A percentile compares a stretch with the other conserved stretches of the same genome.
Conservation (phyloP, 176 grass and related monocot genomes). For the Eragrostis curvula region DNA sequence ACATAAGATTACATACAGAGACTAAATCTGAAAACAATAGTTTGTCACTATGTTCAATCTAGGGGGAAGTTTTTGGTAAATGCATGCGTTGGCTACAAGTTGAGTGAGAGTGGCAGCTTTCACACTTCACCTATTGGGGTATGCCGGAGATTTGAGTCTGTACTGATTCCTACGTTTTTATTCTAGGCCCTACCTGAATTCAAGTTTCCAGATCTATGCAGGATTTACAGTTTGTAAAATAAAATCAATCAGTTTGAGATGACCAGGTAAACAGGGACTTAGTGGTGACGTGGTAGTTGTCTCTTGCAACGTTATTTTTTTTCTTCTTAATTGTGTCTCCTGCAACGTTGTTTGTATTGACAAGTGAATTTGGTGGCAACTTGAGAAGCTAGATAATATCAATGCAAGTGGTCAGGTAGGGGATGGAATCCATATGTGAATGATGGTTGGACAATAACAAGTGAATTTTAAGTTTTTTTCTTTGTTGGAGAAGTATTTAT, state of each 20-base stretch:
- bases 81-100: not conserved
- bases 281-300: not conserved
- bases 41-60: conserved; percentile 1
- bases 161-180: not conserved
- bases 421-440: not conserved
- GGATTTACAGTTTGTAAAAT: not conserved
- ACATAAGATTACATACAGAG: not conserved
- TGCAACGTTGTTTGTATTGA: too few relatives aligned
- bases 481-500: not conserved
- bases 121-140: not conserved
- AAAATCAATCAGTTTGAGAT: not conserved
- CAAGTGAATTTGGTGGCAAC: not conserved
- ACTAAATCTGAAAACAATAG: not conserved
- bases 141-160: not conserved
- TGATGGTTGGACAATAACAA: not conserved
- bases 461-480: not conserved
- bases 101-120: not conserved
- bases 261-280: not conserved
- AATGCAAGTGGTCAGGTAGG: not conserved
- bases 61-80: not conserved
- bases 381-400: not conserved
- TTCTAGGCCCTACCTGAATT: not conserved
- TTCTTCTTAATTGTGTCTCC: too few relatives aligned
- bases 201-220: not conserved
- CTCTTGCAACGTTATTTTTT: not conserved